phyloP scores from a whole-genome alignment of 108 stramenopile genomes.

The Cyclotella kingstonii region DNA sequence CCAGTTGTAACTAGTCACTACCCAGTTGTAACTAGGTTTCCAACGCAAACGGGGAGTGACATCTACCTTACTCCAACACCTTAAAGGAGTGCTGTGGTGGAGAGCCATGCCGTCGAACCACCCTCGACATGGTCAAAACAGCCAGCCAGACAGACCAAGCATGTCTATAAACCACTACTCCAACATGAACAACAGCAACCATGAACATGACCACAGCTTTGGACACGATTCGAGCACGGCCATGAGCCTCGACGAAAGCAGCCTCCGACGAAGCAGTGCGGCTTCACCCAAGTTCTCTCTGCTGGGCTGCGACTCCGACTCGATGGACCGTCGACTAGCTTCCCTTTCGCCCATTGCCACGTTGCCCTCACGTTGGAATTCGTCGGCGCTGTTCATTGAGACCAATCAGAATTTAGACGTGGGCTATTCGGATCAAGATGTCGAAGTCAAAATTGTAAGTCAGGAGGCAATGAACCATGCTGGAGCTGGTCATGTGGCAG shows the following conservation, averaged over 20 bases:
- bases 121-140: too few species aligned
- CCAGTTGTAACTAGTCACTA: too few species aligned
- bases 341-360: background rate
- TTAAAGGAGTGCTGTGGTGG: too few species aligned
- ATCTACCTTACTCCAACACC: too few species aligned
- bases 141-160: too few species aligned
- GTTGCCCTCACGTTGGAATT: background rate
- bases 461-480: background rate
- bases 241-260: slow-evolving; percentile 43
- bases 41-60: too few species aligned
- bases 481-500: too few species aligned
- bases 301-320: slow-evolving; percentile 3
- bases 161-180: background rate
- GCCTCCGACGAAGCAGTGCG: slow-evolving; percentile 3
- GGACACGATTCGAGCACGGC: slow-evolving; percentile 25
- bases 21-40: too few species aligned
- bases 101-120: background rate
- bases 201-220: background rate
- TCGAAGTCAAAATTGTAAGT: background rate
- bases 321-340: background rate
- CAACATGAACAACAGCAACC: background rate
- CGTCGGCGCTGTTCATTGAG: background rate
- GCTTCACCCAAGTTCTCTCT: background rate
- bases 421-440: background rate
- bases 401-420: background rate